phyloP scores from a whole-genome alignment of 208 protist genomes.

The Crithidia expoeki region DNA sequence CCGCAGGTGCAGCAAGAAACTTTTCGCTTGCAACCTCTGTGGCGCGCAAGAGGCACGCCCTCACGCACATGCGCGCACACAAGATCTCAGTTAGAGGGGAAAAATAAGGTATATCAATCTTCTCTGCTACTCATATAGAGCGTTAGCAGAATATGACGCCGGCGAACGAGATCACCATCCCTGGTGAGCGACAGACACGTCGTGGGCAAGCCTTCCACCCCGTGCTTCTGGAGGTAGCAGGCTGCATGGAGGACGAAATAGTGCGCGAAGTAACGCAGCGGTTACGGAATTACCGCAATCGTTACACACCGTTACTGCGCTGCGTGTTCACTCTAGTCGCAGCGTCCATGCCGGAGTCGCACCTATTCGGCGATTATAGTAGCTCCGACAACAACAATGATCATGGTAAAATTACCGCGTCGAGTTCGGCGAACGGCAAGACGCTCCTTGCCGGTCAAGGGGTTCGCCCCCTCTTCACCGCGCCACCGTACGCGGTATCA shows the following conservation, averaged over 20 bases:
- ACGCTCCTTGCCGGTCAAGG: too few species aligned
- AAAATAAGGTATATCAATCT: too few species aligned
- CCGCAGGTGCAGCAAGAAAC: not conserved
- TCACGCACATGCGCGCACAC: too few species aligned
- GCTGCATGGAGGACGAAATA: conserved; percentile 47
- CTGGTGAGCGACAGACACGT: not conserved
- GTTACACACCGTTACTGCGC: conserved; percentile 67
- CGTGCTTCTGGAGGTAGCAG: conserved; percentile 50
- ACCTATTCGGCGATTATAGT: conserved; percentile 37
- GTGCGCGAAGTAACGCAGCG: conserved; percentile 37
- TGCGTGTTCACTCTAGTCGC: conserved; percentile 57
- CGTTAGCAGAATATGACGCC: too few species aligned
- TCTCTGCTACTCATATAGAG: too few species aligned
- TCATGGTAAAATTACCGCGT: too few species aligned
- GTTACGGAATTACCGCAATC: conserved; percentile 65
- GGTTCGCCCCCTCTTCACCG: conserved; percentile 31
- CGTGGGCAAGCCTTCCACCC: conserved; percentile 1
- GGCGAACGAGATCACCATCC: not conserved
- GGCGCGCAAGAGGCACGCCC: not conserved
- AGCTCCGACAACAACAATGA: too few species aligned
- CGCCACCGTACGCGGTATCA: conserved; percentile 25
- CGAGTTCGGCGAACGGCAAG: too few species aligned
- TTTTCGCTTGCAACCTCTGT: not conserved
- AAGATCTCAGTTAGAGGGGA: too few species aligned
- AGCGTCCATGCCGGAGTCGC: conserved; percentile 35